These are phyloP conservation scores for Pythium scleroteichum DNA, from an alignment of 352 stramenopile species.

Conservation along the genomic window DNA sequence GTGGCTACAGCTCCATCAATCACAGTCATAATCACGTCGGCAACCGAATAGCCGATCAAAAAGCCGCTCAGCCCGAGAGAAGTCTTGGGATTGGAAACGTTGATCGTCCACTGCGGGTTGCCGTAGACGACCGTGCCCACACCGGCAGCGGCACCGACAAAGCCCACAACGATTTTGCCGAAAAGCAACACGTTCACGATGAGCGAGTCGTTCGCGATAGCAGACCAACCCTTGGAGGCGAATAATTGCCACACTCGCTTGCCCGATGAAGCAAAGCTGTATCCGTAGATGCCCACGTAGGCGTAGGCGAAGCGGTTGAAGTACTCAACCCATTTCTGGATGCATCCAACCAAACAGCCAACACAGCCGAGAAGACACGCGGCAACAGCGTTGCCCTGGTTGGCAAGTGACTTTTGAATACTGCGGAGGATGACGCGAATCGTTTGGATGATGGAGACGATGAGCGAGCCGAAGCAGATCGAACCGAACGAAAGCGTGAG, in stretches of 20 bases:
- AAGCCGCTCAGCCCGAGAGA: conserved; percentile 51
- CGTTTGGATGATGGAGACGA: conserved; percentile 92
- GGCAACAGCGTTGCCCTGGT: conserved; percentile 57
- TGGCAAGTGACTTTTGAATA: conserved; percentile 39
- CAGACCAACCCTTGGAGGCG: conserved; percentile 51
- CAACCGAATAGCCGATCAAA: conserved; percentile 51
- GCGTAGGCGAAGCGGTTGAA: conserved; percentile 80
- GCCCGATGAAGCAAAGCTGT: conserved; percentile 50
- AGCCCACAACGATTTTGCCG: conserved; percentile 58
- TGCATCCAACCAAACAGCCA: conserved; percentile 55
- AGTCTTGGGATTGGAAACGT: conserved; percentile 44
- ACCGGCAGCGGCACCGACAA: conserved; percentile 47
- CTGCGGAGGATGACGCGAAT: conserved; percentile 48
- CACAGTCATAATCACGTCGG: conserved; percentile 53
- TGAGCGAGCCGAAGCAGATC: conserved; percentile 94
- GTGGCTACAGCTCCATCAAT: conserved; percentile 52
- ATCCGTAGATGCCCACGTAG: conserved; percentile 76
- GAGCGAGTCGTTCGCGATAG: conserved; percentile 73
- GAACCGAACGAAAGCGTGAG: conserved; percentile 92
- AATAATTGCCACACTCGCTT: conserved; percentile 62
- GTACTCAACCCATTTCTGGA: conserved; percentile 67
- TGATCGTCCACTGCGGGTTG: conserved; percentile 42
- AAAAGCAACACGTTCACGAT: conserved; percentile 63
- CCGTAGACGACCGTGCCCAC: conserved; percentile 40
- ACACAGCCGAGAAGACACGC: conserved; percentile 48